Evolutionary conservation across 2,329 filamentous ascomycete species (phyloP).

Genomic region (Tolypocladium tundrense): DNA sequence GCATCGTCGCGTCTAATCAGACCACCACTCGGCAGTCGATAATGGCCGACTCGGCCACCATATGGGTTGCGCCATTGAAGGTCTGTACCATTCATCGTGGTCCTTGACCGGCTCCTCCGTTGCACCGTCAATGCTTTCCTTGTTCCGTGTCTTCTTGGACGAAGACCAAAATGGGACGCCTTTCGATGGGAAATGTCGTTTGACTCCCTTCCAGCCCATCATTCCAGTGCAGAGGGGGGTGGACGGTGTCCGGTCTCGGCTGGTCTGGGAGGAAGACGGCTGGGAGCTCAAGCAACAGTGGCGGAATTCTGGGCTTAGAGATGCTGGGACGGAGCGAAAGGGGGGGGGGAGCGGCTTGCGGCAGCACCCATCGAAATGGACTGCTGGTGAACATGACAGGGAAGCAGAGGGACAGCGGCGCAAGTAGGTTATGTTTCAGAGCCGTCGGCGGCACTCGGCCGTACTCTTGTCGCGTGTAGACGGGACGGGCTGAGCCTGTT

Average conservation of each 20-base stretch:
- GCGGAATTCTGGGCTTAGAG: neutral
- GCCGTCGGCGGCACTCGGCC: constrained; percentile 26
- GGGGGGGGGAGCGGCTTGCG: neutral
- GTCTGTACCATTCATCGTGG: constrained; percentile 17
- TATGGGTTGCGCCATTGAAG: neutral
- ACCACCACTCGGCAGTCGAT: neutral
- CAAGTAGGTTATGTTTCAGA: constrained; percentile 18
- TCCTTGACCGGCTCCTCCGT: constrained; percentile 9
- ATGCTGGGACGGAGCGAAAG: neutral
- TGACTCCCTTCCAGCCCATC: constrained; percentile 29
- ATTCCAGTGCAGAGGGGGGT: constrained; percentile 5
- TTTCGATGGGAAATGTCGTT: constrained; percentile 22
- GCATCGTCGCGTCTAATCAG: neutral
- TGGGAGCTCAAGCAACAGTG: neutral
- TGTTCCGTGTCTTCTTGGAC: constrained; percentile 18
- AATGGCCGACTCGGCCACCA: neutral
- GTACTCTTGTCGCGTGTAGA: constrained; percentile 19
- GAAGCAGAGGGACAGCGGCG: neutral
- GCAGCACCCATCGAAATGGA: neutral
- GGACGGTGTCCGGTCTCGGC: neutral
- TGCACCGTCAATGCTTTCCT: constrained; percentile 2
- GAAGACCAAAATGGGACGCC: constrained; percentile 19
- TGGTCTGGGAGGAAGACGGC: neutral
- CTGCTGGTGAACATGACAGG: constrained; percentile 1
- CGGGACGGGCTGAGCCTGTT: constrained; percentile 15